Evolutionary conservation across 306 rosid species (phyloP).

Genomic region (Biancaea sappan): DNA sequence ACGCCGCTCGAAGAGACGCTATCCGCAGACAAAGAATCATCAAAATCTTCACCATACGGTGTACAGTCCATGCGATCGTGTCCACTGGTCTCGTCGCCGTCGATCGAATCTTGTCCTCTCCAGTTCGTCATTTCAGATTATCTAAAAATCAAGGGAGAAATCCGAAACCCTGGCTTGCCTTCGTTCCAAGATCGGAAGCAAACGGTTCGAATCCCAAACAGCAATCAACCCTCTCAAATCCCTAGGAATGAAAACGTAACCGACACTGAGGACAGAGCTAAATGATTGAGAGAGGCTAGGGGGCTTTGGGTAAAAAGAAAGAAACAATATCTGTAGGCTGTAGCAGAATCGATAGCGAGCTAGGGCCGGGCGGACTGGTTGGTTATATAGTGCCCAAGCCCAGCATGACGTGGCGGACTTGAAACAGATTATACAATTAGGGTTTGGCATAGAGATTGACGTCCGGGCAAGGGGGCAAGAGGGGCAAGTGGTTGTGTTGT

Average conservation of each 20-base stretch:
- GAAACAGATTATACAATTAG: constrained; percentile 35
- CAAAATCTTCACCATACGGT: constrained; percentile 44
- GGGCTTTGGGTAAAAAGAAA: constrained; percentile 30
- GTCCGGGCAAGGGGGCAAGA: constrained; percentile 46
- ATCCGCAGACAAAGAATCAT: constrained; percentile 47
- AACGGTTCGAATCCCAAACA: constrained; percentile 6
- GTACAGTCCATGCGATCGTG: constrained; percentile 42
- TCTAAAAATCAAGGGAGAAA: background rate
- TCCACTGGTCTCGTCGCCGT: constrained; percentile 29
- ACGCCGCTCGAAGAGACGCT: constrained; percentile 32
- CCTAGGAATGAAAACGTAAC: background rate
- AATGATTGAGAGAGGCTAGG: background rate
- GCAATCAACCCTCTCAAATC: background rate
- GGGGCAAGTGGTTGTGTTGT: constrained; percentile 28
- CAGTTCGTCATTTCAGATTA: constrained; percentile 51
- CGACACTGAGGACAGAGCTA: constrained; percentile 26
- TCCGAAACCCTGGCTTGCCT: constrained; percentile 27
- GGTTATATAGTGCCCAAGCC: constrained; percentile 32
- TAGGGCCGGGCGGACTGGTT: background rate
- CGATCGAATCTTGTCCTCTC: constrained; percentile 49
- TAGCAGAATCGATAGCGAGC: background rate
- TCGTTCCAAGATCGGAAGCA: constrained; percentile 19
- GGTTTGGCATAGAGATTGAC: constrained; percentile 39
- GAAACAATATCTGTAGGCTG: constrained; percentile 30
- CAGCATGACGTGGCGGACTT: constrained; percentile 59